Evolutionary conservation across 306 rosid genomes (phyloP).

Genomic region (Lathyrus sativus): DNA sequence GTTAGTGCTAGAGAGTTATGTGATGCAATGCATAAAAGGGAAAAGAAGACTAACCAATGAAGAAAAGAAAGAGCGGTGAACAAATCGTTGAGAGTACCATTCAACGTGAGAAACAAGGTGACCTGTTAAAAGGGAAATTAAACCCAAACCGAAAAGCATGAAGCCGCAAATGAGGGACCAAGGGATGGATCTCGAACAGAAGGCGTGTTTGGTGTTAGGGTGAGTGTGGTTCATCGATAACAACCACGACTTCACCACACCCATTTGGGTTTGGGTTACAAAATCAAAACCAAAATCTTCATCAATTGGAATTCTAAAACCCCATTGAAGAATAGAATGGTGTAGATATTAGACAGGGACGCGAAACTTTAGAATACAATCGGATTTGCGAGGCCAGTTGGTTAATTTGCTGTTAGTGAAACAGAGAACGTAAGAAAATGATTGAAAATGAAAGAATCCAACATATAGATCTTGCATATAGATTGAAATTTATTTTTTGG

Average conservation of each 20-base stretch:
- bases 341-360: too few species aligned
- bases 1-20: not conserved
- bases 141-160: constrained; percentile 86
- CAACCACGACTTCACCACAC: constrained; percentile 37
- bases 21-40: not conserved
- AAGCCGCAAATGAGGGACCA: constrained; percentile 82
- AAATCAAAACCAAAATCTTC: constrained; percentile 24
- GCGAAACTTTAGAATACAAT: too few species aligned
- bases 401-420: not conserved
- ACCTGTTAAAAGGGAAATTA: constrained; percentile 87
- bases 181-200: constrained; percentile 59
- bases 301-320: constrained; percentile 18
- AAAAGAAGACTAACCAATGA: constrained; percentile 45
- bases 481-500: too few species aligned
- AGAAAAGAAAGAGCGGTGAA: constrained; percentile 56
- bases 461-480: too few species aligned
- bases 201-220: constrained; percentile 41
- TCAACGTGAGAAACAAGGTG: constrained; percentile 93
- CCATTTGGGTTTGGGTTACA: constrained; percentile 35
- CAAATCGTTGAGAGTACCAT: constrained; percentile 86
- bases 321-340: constrained; percentile 3
- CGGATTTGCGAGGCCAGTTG: too few species aligned
- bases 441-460: not conserved
- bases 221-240: constrained; percentile 41
- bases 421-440: not conserved